Evolutionary conservation across 75 land plant species (phyloP).

Genomic region (Pinus tabuliformis): DNA sequence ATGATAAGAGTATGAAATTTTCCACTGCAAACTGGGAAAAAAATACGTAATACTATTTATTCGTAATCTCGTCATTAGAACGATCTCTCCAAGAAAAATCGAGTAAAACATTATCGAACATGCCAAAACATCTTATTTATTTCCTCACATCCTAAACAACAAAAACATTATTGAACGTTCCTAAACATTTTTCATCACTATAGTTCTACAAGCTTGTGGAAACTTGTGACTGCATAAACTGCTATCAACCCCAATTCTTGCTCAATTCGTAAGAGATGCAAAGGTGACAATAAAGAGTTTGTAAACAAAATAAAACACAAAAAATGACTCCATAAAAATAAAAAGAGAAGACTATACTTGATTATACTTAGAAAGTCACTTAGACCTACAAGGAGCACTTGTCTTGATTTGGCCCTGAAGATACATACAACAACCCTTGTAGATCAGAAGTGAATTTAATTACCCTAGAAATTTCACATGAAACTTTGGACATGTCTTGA

Average conservation of each 20-base stretch:
- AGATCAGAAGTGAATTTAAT: neutral
- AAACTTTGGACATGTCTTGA: too few relatives aligned
- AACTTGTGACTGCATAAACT: constrained; percentile 86
- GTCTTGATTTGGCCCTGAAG: constrained; percentile 98
- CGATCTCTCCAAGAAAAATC: too few relatives aligned
- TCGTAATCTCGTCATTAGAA: too few relatives aligned
- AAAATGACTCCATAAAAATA: neutral
- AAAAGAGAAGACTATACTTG: constrained; percentile 41
- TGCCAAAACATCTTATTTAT: too few relatives aligned
- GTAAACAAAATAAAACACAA: neutral
- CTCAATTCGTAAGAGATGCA: constrained; percentile 87
- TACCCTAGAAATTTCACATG: too few relatives aligned
- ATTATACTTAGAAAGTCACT: constrained; percentile 97
- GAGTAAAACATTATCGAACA: too few relatives aligned
- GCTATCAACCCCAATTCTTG: constrained; percentile 93
- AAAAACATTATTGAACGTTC: too few relatives aligned
- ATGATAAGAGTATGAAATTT: too few relatives aligned
- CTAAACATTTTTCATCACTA: constrained; percentile 34
- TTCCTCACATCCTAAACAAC: too few relatives aligned
- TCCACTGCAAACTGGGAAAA: too few relatives aligned
- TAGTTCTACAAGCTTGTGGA: constrained; percentile 82
- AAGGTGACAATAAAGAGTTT: neutral
- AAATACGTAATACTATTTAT: too few relatives aligned
- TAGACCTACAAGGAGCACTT: constrained; percentile 99
- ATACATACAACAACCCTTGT: neutral